Conservation (phyloP, 441 rosid species). For the Populus trichocarpa region DNA sequence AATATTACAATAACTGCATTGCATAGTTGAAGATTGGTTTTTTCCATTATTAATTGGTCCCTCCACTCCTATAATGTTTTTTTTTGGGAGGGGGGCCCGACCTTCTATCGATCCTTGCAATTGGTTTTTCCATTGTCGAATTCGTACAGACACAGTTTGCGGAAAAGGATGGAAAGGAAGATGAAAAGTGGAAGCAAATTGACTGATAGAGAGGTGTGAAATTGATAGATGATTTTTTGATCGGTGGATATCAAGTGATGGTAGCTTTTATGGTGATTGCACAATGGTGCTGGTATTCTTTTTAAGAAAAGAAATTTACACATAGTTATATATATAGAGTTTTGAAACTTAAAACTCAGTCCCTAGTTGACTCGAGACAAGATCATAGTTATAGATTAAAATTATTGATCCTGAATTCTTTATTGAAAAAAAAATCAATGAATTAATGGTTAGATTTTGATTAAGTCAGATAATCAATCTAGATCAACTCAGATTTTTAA, state of each 20-base stretch:
- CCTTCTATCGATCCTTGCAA: too few relatives aligned
- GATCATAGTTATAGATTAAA: too few relatives aligned
- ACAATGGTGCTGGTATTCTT: neutral
- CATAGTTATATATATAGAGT: too few relatives aligned
- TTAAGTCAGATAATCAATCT: rapidly evolving
- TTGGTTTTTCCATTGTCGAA: too few relatives aligned
- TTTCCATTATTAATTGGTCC: neutral
- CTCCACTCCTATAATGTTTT: neutral
- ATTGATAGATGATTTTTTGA: neutral
- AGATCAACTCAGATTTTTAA: neutral
- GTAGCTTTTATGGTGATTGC: neutral
- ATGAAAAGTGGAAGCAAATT: neutral
- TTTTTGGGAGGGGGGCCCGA: too few relatives aligned
- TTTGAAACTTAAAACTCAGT: too few relatives aligned
- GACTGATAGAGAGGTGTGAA: neutral
- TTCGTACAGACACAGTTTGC: neutral
- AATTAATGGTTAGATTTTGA: too few relatives aligned
- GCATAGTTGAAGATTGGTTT: neutral
- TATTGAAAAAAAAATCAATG: too few relatives aligned
- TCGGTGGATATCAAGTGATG: neutral
- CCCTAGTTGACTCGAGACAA: too few relatives aligned
- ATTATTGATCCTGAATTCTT: too few relatives aligned
- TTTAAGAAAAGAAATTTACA: too few relatives aligned
- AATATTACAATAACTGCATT: neutral
- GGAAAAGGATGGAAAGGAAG: neutral